These are phyloP conservation scores for Candida parachauliodes DNA, from an alignment of 805 yeast genomes.

Conservation along the genomic window DNA sequence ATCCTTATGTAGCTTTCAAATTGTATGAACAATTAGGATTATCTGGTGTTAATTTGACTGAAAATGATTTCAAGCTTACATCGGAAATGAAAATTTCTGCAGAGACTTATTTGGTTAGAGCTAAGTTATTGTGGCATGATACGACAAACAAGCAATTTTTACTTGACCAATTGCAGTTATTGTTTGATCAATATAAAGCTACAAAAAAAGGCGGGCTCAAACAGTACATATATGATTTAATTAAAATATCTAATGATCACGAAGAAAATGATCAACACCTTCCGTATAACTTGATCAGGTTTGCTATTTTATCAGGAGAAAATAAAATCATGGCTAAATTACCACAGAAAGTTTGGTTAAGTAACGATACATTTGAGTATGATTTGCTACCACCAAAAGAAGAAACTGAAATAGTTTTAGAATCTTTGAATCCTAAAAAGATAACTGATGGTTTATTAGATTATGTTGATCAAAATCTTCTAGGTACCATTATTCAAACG, in stretches of 20 bases:
- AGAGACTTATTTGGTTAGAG: slow-evolving; percentile 59
- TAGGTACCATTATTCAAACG: slow-evolving; percentile 41
- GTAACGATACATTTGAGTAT: slow-evolving; percentile 62
- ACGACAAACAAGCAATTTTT: slow-evolving; percentile 45
- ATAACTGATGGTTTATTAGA: slow-evolving; percentile 31
- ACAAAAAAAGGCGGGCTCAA: slow-evolving; percentile 2
- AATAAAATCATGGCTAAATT: slow-evolving; percentile 66
- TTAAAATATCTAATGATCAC: slow-evolving; percentile 4
- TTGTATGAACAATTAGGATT: slow-evolving; percentile 49
- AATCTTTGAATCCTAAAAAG: slow-evolving; percentile 14
- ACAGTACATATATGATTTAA: slow-evolving; percentile 7
- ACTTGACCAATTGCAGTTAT: slow-evolving; percentile 34
- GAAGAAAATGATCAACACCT: slow-evolving; percentile 23
- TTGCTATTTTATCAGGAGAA: slow-evolving; percentile 69
- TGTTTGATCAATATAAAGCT: slow-evolving; percentile 11
- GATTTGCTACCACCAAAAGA: slow-evolving; percentile 67
- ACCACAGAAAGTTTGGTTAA: slow-evolving; percentile 59
- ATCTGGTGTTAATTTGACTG: slow-evolving; percentile 16
- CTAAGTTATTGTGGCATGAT: slow-evolving; percentile 53
- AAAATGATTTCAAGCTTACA: slow-evolving; percentile 18
- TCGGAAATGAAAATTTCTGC: slow-evolving; percentile 40
- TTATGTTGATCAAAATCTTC: slow-evolving; percentile 44
- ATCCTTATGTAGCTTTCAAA: slow-evolving; percentile 55
- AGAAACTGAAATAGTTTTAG: slow-evolving; percentile 34
- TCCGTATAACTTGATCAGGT: slow-evolving; percentile 62